Evolutionary conservation across 192 early-diverging fungal genomes (phyloP), one percentile per base, ranked within the genome.

Genomic region (Piromyces finnis): DNA sequence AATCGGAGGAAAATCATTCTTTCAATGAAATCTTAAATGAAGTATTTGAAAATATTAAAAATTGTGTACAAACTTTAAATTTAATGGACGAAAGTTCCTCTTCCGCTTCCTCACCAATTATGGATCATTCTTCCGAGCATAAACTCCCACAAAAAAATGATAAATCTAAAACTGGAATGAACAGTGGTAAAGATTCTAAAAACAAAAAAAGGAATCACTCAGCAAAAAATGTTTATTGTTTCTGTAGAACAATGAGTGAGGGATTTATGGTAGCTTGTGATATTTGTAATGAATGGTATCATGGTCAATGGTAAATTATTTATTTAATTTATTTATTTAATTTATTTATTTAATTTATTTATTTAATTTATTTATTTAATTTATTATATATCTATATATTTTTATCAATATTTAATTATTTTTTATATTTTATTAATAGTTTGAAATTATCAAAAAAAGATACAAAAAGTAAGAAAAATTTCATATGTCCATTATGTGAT

Each of bases 191-290:
- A 22, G 41, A 51, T 51, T 32, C 30, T 3, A 51, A 68, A 22
- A 68, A 68, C 3, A 68, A 68, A 68, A 68, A 68, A n/a, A 68
- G 11, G 16, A 68, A 11, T 68, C 22, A 68, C n/a, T n/a, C 26
- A 11, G 15, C 22, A 51, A 68, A 26, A n/a, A 68, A 68, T 68
- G 51, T 26, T 0, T 68, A 68, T 68, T 68, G 51, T n/a, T 68
- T 68, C n/a, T 68, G 51, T 68, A 68, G 51, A 68, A 68, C 51
- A 0, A 26, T 17, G 22, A 9, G 26, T 5, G 84, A 83, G 30
- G 83, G 87, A 15, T 89, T 89, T 77, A 94, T 94, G 93, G 92
- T 94, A 83, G 88, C 87, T 5, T 94, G 93, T 83, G 93, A 94
- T 80, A 82, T 82, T 26, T 94, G 93, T 79, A 88, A 91, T 80